Percentiles rank a stretch among this genome's conserved stretches.
Evolutionary conservation across 768 basidiomycete genomes (phyloP).

Genomic region (Tulasnella sp.): DNA sequence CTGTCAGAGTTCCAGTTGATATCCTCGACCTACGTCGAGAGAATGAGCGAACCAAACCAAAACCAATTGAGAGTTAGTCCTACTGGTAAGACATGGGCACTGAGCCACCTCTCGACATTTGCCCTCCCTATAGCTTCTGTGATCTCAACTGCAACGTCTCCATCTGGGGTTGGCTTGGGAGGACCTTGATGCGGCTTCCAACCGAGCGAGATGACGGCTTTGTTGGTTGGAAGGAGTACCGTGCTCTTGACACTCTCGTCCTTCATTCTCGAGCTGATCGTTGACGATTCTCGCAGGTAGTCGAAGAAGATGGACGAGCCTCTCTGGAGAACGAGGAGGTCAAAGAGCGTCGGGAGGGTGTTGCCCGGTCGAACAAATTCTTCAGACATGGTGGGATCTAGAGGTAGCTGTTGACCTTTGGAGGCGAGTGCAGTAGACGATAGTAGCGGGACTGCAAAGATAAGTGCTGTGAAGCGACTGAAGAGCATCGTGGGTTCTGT

Average conservation of each 20-base stretch:
- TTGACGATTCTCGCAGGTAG: conserved; percentile 11
- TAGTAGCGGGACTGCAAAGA: neutral
- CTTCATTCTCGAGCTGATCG: neutral
- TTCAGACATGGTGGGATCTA: neutral
- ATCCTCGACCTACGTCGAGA: neutral
- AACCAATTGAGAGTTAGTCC: conserved; percentile 17
- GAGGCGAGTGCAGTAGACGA: neutral
- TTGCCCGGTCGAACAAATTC: neutral
- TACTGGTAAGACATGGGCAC: conserved; percentile 76
- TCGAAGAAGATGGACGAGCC: conserved; percentile 67
- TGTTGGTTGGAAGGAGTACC: conserved; percentile 75
- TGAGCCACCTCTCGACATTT: conserved; percentile 72
- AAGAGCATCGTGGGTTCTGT: neutral
- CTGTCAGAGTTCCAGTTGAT: neutral
- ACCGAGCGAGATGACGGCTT: conserved; percentile 69
- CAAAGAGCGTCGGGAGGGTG: conserved; percentile 48
- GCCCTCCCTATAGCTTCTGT: conserved; percentile 44
- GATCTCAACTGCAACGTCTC: conserved; percentile 28
- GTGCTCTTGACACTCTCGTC: conserved; percentile 31
- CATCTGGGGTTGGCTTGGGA: conserved; percentile 10
- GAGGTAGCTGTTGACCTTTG: neutral
- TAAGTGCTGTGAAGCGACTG: neutral
- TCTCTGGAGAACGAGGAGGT: conserved; percentile 65
- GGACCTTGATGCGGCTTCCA: conserved; percentile 51
- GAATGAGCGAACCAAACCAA: neutral